Evolutionary conservation across 495 filamentous ascomycete species (phyloP).

Genomic region (Oidiodendron maius): DNA sequence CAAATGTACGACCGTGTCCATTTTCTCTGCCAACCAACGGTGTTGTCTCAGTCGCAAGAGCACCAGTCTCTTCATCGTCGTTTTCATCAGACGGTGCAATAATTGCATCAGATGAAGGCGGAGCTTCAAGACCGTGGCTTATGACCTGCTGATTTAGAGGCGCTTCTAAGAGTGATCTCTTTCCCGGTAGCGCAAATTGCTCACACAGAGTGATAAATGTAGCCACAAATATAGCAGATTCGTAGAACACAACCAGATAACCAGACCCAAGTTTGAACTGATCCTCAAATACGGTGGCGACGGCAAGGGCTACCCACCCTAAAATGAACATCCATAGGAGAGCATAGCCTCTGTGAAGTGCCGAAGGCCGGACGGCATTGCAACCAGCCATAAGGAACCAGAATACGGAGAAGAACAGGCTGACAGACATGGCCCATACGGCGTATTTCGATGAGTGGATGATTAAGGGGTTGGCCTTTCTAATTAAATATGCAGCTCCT

Average conservation of each 20-base stretch:
- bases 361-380: constrained; percentile 77
- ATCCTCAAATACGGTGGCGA: constrained; percentile 67
- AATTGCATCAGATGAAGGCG: constrained; percentile 26
- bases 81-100: constrained; percentile 23
- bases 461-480: constrained; percentile 80
- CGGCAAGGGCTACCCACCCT: constrained; percentile 66
- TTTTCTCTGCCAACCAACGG: constrained; percentile 55
- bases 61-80: constrained; percentile 37
- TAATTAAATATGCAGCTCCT: constrained; percentile 69
- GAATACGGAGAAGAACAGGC: constrained; percentile 69
- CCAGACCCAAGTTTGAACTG: constrained; percentile 64
- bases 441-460: constrained; percentile 80
- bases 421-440: constrained; percentile 77
- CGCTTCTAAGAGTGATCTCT: constrained; percentile 52
- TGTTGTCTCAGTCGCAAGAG: constrained; percentile 68
- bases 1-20: constrained; percentile 10
- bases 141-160: constrained; percentile 41
- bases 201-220: constrained; percentile 70
- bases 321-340: constrained; percentile 77
- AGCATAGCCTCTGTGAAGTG: constrained; percentile 74
- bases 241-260: constrained; percentile 80
- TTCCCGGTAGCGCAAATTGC: constrained; percentile 70
- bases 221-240: constrained; percentile 67
- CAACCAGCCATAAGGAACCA: constrained; percentile 84
- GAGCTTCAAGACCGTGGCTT: constrained; percentile 28